phyloP scores from a whole-genome alignment of 345 rosid genomes.

The Rhizophora apiculata region DNA sequence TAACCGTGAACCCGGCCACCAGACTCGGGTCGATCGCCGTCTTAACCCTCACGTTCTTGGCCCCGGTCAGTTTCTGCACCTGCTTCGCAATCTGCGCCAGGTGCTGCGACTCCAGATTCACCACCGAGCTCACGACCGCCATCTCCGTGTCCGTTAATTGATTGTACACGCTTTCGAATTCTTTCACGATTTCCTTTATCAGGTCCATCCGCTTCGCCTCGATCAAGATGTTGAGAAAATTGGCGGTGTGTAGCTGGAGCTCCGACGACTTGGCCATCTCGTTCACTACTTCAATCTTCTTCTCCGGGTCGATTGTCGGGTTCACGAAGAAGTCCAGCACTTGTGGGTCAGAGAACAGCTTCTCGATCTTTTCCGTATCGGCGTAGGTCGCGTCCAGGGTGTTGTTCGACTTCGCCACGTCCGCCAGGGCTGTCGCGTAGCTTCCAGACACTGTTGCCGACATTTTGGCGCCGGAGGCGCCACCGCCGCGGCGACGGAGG shows the following conservation, averaged over 20 bases:
- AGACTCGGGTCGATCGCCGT: slow-evolving; percentile 65
- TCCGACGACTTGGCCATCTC: slow-evolving; percentile 44
- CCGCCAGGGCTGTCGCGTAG: slow-evolving; percentile 79
- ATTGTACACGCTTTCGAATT: slow-evolving; percentile 71
- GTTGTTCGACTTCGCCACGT: slow-evolving; percentile 59
- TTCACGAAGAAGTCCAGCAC: slow-evolving; percentile 54
- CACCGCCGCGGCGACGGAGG: slow-evolving; percentile 24
- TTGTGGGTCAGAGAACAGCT: slow-evolving; percentile 53
- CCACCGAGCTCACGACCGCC: slow-evolving; percentile 82
- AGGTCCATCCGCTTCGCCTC: slow-evolving; percentile 60
- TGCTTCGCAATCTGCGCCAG: slow-evolving; percentile 86
- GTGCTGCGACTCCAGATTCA: slow-evolving; percentile 68
- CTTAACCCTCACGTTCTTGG: slow-evolving; percentile 84
- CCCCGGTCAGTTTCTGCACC: slow-evolving; percentile 86
- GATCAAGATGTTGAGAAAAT: slow-evolving; percentile 64
- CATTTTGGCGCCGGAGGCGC: slow-evolving; percentile 50
- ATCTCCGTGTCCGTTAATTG: slow-evolving; percentile 64
- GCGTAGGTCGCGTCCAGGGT: slow-evolving; percentile 60
- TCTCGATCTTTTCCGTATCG: slow-evolving; percentile 73
- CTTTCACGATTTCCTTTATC: slow-evolving; percentile 63
- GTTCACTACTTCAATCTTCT: slow-evolving; percentile 56
- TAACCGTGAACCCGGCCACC: slow-evolving; percentile 87
- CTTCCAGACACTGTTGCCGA: slow-evolving; percentile 54
- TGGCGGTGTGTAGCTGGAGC: slow-evolving; percentile 58
- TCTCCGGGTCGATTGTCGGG: slow-evolving; percentile 47